phyloP scores from a whole-genome alignment of 1,284 basidiomycete species.

The Cutaneotrichosporon cyanovorans region DNA sequence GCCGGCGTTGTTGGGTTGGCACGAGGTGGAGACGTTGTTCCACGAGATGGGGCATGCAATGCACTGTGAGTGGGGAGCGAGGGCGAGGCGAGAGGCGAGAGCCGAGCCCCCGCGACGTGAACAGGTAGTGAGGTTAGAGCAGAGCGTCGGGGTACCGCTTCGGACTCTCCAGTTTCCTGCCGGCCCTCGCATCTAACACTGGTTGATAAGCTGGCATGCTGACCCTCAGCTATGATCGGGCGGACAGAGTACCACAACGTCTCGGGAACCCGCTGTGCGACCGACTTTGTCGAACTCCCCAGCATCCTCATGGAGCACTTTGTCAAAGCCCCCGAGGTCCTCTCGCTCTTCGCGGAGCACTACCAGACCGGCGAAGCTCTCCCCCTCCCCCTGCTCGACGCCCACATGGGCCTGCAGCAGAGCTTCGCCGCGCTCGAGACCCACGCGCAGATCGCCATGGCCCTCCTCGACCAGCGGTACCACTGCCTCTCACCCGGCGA shows the following conservation, averaged over 20 bases:
- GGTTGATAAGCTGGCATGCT: background rate
- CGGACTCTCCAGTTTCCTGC: too few relatives aligned
- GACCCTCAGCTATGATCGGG: constrained; percentile 77
- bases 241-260: constrained; percentile 97
- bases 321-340: constrained; percentile 71
- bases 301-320: constrained; percentile 99
- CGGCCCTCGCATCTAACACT: background rate
- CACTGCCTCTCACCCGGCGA: constrained; percentile 57
- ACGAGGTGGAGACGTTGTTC: constrained; percentile 89
- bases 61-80: constrained; percentile 81
- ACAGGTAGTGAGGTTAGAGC: too few relatives aligned
- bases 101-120: too few relatives aligned
- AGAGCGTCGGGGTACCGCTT: too few relatives aligned
- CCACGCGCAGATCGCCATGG: constrained; percentile 84
- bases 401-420: constrained; percentile 44
- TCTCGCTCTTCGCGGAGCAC: constrained; percentile 65
- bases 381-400: constrained; percentile 54
- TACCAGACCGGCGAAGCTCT: constrained; percentile 59
- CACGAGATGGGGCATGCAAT: constrained; percentile 99
- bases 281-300: constrained; percentile 95
- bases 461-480: constrained; percentile 80
- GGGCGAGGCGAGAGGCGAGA: too few relatives aligned
- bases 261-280: constrained; percentile 94
- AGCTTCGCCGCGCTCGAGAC: constrained; percentile 59
- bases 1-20: constrained; percentile 77